A percentile compares a stretch with the other conserved stretches of the same genome.
Conservation (phyloP, 208 protist genomes). For the Wallacemonas collosoma region DNA sequence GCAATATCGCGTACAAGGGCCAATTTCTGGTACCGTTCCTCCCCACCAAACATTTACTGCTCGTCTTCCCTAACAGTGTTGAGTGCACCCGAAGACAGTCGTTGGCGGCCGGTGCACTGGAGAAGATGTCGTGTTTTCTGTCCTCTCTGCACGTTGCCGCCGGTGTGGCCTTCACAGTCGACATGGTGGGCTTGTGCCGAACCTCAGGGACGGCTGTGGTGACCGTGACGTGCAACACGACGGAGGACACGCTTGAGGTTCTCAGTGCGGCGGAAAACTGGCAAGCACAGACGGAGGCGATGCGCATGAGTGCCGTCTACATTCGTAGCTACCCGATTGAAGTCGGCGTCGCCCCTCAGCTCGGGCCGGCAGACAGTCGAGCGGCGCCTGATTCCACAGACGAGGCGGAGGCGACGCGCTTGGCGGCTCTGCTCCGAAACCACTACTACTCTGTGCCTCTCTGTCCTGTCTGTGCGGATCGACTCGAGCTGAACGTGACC, state of each 20-base stretch:
- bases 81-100: neutral
- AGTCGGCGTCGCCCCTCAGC: conserved; percentile 11
- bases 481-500: conserved; percentile 71
- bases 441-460: conserved; percentile 80
- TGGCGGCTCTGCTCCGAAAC: conserved; percentile 11
- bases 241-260: conserved; percentile 51
- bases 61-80: conserved; percentile 58
- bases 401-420: neutral
- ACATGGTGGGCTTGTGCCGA: conserved; percentile 57
- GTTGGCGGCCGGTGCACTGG: conserved; percentile 35
- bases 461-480: conserved; percentile 76
- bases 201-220: conserved; percentile 50
- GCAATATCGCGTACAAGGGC: conserved; percentile 62
- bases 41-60: conserved; percentile 60
- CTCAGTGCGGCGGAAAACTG: conserved; percentile 43
- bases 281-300: conserved; percentile 25
- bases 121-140: conserved; percentile 40
- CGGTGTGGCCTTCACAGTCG: conserved; percentile 29
- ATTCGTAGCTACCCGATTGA: conserved; percentile 40
- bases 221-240: conserved; percentile 44
- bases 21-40: conserved; percentile 78
- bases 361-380: neutral
- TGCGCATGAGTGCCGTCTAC: conserved; percentile 43
- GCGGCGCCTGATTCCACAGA: neutral
- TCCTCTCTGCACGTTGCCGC: conserved; percentile 15